Evolutionary conservation across 2,329 filamentous ascomycete species (phyloP).

Genomic region (Cladophialophora carrionii): DNA sequence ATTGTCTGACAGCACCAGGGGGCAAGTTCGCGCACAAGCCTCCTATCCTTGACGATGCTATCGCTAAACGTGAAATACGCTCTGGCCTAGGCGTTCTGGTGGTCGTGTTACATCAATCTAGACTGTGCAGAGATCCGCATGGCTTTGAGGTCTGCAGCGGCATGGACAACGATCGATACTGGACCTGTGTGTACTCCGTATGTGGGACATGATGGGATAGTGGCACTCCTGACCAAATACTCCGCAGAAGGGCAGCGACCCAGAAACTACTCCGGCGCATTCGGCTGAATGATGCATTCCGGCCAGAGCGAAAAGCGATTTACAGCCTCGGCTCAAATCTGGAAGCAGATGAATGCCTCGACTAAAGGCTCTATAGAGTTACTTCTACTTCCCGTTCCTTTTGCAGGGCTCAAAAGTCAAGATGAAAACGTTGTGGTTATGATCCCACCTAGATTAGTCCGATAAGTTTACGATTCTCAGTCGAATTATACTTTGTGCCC

Average conservation of each 20-base stretch:
- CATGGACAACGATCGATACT: background rate
- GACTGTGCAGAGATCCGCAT: background rate
- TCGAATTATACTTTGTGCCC: background rate
- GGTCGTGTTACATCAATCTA: background rate
- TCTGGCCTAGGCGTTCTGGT: too few relatives aligned
- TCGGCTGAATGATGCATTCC: background rate
- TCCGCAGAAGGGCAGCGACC: background rate
- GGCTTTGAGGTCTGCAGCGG: background rate
- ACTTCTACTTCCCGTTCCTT: background rate
- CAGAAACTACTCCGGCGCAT: background rate
- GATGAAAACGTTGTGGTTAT: background rate
- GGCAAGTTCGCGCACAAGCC: background rate
- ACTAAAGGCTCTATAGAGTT: background rate
- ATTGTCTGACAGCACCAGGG: background rate
- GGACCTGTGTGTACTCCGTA: background rate
- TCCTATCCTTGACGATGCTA: background rate
- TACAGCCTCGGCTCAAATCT: slow-evolving; percentile 6
- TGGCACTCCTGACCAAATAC: background rate
- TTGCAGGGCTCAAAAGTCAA: background rate
- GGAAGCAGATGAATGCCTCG: background rate
- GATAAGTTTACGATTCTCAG: background rate
- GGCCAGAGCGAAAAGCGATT: background rate
- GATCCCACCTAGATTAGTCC: background rate
- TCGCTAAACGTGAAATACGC: background rate
- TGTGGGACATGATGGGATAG: background rate